Evolutionary conservation across 2,329 filamentous ascomycete genomes (phyloP), one percentile per base, ranked within the genome.

Genomic region (Blastomyces percursus): DNA sequence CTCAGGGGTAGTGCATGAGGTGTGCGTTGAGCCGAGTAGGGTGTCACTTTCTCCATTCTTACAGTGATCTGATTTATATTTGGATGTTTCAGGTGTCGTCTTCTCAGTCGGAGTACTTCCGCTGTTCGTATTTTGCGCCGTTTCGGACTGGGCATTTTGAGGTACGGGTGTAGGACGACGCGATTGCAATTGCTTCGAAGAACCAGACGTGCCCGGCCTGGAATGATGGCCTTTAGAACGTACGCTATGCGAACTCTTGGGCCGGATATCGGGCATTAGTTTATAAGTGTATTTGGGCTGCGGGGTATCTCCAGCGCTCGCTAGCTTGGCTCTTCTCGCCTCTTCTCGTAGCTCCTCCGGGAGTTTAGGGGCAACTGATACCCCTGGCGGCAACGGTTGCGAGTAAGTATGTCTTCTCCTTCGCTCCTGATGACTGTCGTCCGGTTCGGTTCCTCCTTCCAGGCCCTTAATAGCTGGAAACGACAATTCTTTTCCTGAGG

Each of bases 331-430:
- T 16, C n/a, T 59, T 35, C 30, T 59, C 24, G 57, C 57, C 57
- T 59, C 57, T 50, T 59, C 42, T 21, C 42, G 21, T 19, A 59
- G 35, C 19, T 46, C 40, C 16, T n/a, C 19, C 35, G 57, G 57
- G 44, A 59, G 27, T 3, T 35, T 14, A 35, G 57, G 57, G 40
- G 57, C 27, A 32, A 46, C 42, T 21, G 27, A 40, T 11, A 42
- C 24, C 16, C 16, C n/a, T 24, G 40, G 21, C 12, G 14, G 57
- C 24, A 59, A 46, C n/a, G 70, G 68, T 21, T 74, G 74, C 32
- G 74, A 75, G 60, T 77, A 75, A 16, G 75, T 77, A 66, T 77
- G 75, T 61, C 75, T 70, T 64, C 75, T 71, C 62, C 62, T 65
- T 21, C 69, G 72, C 38, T 64, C 61, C 9, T 69, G 66, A 32